phyloP scores from a whole-genome alignment of 1,284 basidiomycete species.

The Omphalotus olearius region DNA sequence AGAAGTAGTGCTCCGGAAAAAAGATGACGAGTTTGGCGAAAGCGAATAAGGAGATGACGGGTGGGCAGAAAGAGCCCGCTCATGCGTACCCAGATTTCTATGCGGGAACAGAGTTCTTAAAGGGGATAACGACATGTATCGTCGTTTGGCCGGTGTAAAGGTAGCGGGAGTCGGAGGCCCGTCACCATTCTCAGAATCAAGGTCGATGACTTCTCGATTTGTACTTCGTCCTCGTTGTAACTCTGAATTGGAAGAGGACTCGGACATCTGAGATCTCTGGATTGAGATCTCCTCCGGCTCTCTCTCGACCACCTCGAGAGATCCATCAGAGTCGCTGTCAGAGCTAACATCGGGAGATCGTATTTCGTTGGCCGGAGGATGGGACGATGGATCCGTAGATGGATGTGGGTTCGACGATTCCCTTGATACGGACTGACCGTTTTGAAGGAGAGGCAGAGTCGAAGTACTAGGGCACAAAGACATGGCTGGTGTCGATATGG shows the following conservation, averaged over 20 bases:
- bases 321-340: conserved; percentile 30
- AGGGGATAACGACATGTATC: conserved; percentile 36
- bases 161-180: conserved; percentile 11
- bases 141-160: conserved; percentile 24
- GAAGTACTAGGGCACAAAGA: conserved; percentile 28
- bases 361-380: conserved; percentile 1
- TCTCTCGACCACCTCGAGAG: conserved; percentile 32
- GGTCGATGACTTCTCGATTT: conserved; percentile 12
- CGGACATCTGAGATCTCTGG: conserved; percentile 18
- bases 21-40: conserved; percentile 24
- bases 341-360: conserved; percentile 11
- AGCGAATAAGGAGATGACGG: conserved; percentile 32
- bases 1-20: conserved; percentile 37
- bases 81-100: conserved; percentile 24
- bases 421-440: not conserved
- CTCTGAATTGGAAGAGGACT: conserved; percentile 5
- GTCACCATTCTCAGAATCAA: conserved; percentile 18
- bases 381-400: conserved; percentile 13
- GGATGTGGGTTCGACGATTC: conserved; percentile 3
- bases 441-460: conserved; percentile 17
- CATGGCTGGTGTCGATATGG: conserved; percentile 33
- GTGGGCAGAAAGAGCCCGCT: conserved; percentile 34
- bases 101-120: conserved; percentile 38
- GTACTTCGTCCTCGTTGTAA: conserved; percentile 19
- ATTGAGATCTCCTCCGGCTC: conserved; percentile 21